Base-by-base conservation (phyloP, 73 alveolate species). In the Stentor coeruleus region DNA sequence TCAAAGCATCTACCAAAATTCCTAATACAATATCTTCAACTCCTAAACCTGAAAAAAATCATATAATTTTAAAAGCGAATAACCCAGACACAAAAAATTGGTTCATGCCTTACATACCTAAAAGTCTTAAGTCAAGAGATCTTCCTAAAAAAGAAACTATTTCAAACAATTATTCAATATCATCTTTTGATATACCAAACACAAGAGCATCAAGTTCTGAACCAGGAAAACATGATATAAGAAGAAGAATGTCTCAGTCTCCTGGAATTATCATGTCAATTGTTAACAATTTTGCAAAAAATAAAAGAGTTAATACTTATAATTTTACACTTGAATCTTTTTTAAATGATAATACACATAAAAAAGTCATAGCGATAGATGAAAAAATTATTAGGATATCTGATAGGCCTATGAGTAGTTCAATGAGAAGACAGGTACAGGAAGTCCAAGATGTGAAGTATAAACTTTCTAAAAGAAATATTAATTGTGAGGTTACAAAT, bases 131-230 rank as follows among this genome's bases (percentile, higher is more conserved):
- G 6, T 49, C 66, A 49, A 49, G 28, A 11, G 66, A 20, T n/a
- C n/a, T n/a, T n/a, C n/a, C n/a, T 11, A 49, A 49, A 20, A 49
- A 49, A 49, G 20, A 49, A 49, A 49, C 66, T 20, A 49, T 6
- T 6, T 11, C 66, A 49, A 20, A 49, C 6, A 20, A 49, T 49
- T 6, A 49, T 49, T 49, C 20, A 49, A 49, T 11, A 49, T 6
- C 28, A 49, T 11, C 28, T 49, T 20, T 20, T 49, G 20, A 49
- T 49, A 20, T 11, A 49, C 6, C 66, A 11, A 49, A 49, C 20
- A 49, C 66, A 20, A 49, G 66, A 49, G 66, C 66, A 11, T 49
- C 66, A 49, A 49, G 66, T 49, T 49, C 66, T 11, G 66, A 49
- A 20, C 66, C 66, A 11, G 20, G 66, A 11, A 6, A 49, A 49